A percentile compares a stretch with the other conserved stretches of the same genome.
phyloP scores from a whole-genome alignment of 1,284 basidiomycete genomes.

The Cryptococcus sp. region DNA sequence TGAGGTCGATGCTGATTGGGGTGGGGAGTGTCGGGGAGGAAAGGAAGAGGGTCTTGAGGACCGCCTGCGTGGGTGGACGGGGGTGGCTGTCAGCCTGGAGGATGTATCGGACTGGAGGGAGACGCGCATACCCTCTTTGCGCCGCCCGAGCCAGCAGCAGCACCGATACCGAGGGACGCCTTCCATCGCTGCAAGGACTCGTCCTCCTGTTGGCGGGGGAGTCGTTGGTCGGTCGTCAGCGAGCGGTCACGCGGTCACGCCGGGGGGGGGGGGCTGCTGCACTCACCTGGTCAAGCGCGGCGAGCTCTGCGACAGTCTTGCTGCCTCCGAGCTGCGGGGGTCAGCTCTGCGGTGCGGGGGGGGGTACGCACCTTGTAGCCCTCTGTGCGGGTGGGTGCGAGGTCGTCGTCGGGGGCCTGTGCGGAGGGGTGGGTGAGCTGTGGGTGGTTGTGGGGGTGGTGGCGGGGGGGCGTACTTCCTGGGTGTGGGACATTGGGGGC shows the following conservation, averaged over 20 bases:
- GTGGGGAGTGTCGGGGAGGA: slow-evolving; percentile 50
- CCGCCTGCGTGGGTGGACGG: slow-evolving; percentile 39
- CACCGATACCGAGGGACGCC: slow-evolving; percentile 54
- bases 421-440: background rate
- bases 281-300: slow-evolving; percentile 48
- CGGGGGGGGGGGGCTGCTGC: too few relatives aligned
- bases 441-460: background rate
- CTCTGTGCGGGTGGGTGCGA: slow-evolving; percentile 45
- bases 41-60: slow-evolving; percentile 52
- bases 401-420: slow-evolving; percentile 41
- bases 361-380: slow-evolving; percentile 43
- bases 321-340: slow-evolving; percentile 41
- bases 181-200: slow-evolving; percentile 59
- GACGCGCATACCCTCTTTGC: slow-evolving; percentile 39
- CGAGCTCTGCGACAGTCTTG: slow-evolving; percentile 56
- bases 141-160: slow-evolving; percentile 32
- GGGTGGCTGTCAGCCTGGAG: too few relatives aligned
- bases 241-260: too few relatives aligned
- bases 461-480: slow-evolving; percentile 14
- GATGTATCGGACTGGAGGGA: too few relatives aligned
- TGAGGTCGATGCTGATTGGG: slow-evolving; percentile 54
- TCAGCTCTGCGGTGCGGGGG: background rate
- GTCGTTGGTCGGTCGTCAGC: background rate
- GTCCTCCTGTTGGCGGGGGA: slow-evolving; percentile 48
- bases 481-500: slow-evolving; percentile 24